phyloP scores from a whole-genome alignment of 805 yeast genomes.

The Saccharomycopsis malanga region DNA sequence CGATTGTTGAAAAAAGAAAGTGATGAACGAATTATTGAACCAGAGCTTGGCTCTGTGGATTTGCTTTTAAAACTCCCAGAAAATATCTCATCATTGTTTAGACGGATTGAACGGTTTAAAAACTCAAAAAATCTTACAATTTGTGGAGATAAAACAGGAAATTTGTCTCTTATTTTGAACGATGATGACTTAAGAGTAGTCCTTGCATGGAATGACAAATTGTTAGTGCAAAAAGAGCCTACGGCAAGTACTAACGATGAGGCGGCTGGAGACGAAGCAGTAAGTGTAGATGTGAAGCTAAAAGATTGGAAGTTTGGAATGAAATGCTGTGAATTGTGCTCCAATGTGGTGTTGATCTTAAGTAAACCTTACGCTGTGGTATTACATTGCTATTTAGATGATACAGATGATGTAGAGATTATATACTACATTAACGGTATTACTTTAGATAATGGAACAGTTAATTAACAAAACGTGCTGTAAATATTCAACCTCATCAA shows the following conservation, averaged over 20 bases:
- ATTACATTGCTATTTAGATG: constrained; percentile 60
- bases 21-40: constrained; percentile 52
- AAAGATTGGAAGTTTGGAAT: constrained; percentile 67
- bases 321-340: constrained; percentile 52
- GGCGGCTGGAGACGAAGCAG: constrained; percentile 28
- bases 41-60: constrained; percentile 49
- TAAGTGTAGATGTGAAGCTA: constrained; percentile 44
- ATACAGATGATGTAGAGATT: constrained; percentile 56
- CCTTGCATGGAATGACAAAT: constrained; percentile 50
- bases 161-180: constrained; percentile 43
- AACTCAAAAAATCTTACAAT: constrained; percentile 38
- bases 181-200: constrained; percentile 47
- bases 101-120: constrained; percentile 59
- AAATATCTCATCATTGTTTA: constrained; percentile 47
- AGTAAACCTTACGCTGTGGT: constrained; percentile 53
- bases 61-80: constrained; percentile 42
- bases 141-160: constrained; percentile 43
- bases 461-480: too few relatives aligned
- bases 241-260: constrained; percentile 17
- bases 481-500: not conserved
- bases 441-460: constrained; percentile 11
- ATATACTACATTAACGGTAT: constrained; percentile 50
- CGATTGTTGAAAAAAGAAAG: constrained; percentile 49
- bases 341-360: constrained; percentile 52
- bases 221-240: constrained; percentile 34